Percentiles rank a stretch among this genome's conserved stretches.
These are phyloP conservation scores for Choiromyces venosus DNA, from an alignment of 495 filamentous ascomycete species.

Conservation along the genomic window DNA sequence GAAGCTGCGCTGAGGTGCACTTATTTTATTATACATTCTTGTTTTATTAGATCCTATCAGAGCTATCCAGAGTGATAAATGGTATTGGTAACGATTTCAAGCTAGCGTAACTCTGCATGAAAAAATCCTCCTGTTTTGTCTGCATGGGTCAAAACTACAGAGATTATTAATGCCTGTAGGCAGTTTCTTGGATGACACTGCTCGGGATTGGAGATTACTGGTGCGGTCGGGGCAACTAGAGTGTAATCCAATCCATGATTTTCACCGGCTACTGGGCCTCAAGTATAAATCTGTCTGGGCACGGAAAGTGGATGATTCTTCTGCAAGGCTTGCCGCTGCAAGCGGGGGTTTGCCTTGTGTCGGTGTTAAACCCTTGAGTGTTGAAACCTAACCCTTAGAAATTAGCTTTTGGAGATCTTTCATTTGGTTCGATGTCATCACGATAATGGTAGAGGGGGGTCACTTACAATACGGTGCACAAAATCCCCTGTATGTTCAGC, in stretches of 20 bases:
- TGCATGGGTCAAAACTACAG: background rate
- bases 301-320: background rate
- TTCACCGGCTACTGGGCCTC: background rate
- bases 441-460: background rate
- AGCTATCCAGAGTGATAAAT: background rate
- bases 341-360: background rate
- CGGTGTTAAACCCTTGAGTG: background rate
- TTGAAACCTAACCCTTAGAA: background rate
- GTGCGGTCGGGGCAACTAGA: background rate
- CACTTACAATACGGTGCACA: background rate
- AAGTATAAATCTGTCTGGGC: background rate
- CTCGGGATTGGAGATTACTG: background rate
- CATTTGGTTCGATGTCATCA: background rate
- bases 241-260: background rate
- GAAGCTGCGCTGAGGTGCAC: background rate
- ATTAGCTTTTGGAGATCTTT: background rate
- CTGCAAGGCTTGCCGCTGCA: background rate
- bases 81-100: background rate
- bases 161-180: background rate
- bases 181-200: background rate
- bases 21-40: background rate
- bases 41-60: background rate
- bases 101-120: background rate
- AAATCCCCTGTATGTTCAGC: background rate
- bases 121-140: background rate